Percentiles rank a stretch among this genome's conserved stretches.
These are phyloP conservation scores for Oenanthe sinensis DNA, from an alignment of 129 eudicot genomes.

Conservation along the genomic window DNA sequence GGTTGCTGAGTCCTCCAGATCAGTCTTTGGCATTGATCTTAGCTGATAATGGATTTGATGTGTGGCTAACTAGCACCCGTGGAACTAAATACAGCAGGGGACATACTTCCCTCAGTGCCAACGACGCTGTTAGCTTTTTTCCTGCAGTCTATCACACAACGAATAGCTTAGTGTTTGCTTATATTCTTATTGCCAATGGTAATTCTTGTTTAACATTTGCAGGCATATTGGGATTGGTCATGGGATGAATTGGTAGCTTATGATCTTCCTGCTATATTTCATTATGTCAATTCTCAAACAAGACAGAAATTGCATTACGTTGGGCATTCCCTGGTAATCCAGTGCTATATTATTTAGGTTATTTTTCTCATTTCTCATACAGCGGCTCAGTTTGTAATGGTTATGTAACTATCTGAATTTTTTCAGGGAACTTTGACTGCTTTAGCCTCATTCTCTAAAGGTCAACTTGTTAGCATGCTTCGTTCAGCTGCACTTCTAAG, in stretches of 20 bases:
- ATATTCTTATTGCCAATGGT: not conserved
- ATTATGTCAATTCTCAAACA: conserved; percentile 46
- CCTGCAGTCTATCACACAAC: not conserved
- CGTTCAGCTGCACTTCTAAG: conserved; percentile 61
- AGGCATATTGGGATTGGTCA: conserved; percentile 78
- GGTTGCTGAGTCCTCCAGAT: conserved; percentile 62
- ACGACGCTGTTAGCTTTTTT: conserved; percentile 35
- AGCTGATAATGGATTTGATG: conserved; percentile 68
- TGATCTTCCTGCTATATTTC: conserved; percentile 57
- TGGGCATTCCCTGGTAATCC: conserved; percentile 64
- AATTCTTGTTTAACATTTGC: not conserved
- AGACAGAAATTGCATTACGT: conserved; percentile 59
- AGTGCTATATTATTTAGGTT: not conserved
- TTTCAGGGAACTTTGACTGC: conserved; percentile 64
- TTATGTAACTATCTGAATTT: not conserved
- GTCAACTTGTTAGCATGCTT: conserved; percentile 44
- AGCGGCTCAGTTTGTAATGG: not conserved
- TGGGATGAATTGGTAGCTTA: conserved; percentile 71
- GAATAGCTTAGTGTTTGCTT: not conserved
- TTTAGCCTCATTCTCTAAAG: conserved; percentile 54
- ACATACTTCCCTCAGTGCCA: conserved; percentile 44
- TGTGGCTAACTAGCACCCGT: conserved; percentile 57
- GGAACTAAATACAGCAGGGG: conserved; percentile 65
- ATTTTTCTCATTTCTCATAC: not conserved
- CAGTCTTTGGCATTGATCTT: conserved; percentile 55